These are phyloP conservation scores for Chytriomyces confervae DNA, from an alignment of 192 early-diverging fungal species.

Conservation along the genomic window DNA sequence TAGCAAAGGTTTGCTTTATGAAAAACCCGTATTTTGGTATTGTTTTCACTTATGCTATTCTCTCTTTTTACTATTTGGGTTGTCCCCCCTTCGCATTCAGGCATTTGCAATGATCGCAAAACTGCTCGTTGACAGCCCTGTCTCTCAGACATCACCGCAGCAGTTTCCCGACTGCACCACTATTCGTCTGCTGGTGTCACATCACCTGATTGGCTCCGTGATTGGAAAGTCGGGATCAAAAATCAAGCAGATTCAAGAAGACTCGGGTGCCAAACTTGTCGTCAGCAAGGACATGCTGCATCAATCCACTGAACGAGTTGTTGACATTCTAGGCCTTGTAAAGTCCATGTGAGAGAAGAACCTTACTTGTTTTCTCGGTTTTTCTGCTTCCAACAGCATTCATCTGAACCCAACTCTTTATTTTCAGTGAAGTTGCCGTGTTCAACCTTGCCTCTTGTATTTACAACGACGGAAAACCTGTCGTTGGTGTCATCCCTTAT, in stretches of 20 bases:
- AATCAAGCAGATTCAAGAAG: conserved; percentile 77
- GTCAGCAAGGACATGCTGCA: conserved; percentile 95
- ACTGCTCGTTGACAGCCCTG: conserved; percentile 52
- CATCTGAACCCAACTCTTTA: background rate
- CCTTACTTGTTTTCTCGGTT: background rate
- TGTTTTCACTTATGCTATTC: too few relatives aligned
- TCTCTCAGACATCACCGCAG: conserved; percentile 82
- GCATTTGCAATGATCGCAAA: conserved; percentile 77
- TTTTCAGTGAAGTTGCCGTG: conserved; percentile 68
- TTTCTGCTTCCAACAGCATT: background rate
- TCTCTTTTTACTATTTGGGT: background rate
- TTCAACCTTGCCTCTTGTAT: conserved; percentile 85
- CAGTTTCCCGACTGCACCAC: conserved; percentile 62
- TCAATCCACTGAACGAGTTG: conserved; percentile 90
- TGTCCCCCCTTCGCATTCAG: conserved; percentile 39
- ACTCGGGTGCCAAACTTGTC: conserved; percentile 82
- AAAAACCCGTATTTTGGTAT: too few relatives aligned
- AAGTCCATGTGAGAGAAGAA: conserved; percentile 64
- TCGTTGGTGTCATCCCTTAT: conserved; percentile 82
- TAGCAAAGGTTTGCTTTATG: conserved; percentile 35
- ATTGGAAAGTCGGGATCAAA: conserved; percentile 83
- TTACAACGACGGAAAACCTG: conserved; percentile 82
- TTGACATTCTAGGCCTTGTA: conserved; percentile 82
- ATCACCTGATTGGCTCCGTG: conserved; percentile 91
- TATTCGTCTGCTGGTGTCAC: conserved; percentile 65